Percentiles rank a stretch among this genome's conserved stretches.
These are phyloP conservation scores for Boletus pseudopeckii DNA, from an alignment of 768 basidiomycete genomes.

Conservation along the genomic window DNA sequence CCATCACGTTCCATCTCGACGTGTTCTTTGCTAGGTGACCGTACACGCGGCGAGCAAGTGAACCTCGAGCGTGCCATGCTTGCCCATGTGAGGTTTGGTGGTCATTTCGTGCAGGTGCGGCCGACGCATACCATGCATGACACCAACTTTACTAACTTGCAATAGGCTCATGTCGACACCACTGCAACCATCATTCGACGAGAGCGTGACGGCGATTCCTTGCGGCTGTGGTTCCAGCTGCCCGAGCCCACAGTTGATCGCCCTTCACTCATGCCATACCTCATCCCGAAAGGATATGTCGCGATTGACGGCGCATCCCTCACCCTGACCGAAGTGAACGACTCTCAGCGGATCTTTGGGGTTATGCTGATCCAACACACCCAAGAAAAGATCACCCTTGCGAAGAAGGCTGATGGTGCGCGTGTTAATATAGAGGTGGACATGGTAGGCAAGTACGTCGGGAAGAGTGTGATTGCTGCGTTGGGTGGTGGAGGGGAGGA, in stretches of 20 bases:
- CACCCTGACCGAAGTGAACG: slow-evolving; percentile 80
- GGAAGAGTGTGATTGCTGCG: slow-evolving; percentile 74
- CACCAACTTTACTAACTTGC: not conserved
- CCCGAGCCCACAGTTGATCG: slow-evolving; percentile 53
- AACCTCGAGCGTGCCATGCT: slow-evolving; percentile 97
- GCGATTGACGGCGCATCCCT: slow-evolving; percentile 93
- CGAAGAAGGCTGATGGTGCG: slow-evolving; percentile 67
- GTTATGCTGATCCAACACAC: slow-evolving; percentile 97
- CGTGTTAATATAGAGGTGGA: slow-evolving; percentile 95
- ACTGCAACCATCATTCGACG: slow-evolving; percentile 74
- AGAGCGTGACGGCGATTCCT: slow-evolving; percentile 78
- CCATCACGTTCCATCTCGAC: slow-evolving; percentile 3
- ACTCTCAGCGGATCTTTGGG: slow-evolving; percentile 60
- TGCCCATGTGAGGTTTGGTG: slow-evolving; percentile 87
- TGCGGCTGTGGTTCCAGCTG: slow-evolving; percentile 79
- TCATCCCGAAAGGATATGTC: slow-evolving; percentile 93
- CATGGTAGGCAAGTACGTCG: slow-evolving; percentile 90
- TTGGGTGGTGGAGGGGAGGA: slow-evolving; percentile 53
- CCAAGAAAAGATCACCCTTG: slow-evolving; percentile 81
- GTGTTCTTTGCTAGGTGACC: slow-evolving; percentile 53
- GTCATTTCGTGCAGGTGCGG: slow-evolving; percentile 93
- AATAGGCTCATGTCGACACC: slow-evolving; percentile 88
- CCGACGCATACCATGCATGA: not conserved
- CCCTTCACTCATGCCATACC: slow-evolving; percentile 69
- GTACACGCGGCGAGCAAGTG: slow-evolving; percentile 72